phyloP scores from a whole-genome alignment of 2,329 filamentous ascomycete species.

The Pseudomassariella vexata region DNA sequence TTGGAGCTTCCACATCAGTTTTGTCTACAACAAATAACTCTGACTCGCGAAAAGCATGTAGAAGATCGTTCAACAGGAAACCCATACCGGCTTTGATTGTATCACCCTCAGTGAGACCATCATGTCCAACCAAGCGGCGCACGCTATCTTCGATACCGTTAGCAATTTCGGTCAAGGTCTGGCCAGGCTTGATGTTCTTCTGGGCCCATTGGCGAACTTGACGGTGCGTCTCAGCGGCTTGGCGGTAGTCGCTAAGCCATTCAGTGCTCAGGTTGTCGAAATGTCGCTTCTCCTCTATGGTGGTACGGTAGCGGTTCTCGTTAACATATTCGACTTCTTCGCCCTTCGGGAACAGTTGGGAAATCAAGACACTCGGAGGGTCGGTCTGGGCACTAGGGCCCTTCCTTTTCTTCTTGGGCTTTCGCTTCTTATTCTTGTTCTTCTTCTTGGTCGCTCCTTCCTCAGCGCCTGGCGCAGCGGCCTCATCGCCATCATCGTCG shows the following conservation, averaged over 20 bases:
- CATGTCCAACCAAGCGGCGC: constrained; percentile 68
- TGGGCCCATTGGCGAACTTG: constrained; percentile 81
- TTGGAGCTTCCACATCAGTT: no score
- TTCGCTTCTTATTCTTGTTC: constrained; percentile 81
- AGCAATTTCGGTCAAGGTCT: constrained; percentile 74
- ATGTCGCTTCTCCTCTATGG: constrained; percentile 77
- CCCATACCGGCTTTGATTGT: constrained; percentile 74
- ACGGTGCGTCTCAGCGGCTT: constrained; percentile 77
- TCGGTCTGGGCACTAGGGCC: constrained; percentile 63
- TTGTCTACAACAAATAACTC: no score
- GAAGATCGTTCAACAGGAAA: no score
- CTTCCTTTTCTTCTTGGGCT: constrained; percentile 66
- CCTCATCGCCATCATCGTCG: constrained; percentile 47
- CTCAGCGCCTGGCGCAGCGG: constrained; percentile 27
- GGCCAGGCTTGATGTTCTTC: constrained; percentile 73
- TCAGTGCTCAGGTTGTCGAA: constrained; percentile 75
- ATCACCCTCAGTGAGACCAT: constrained; percentile 72
- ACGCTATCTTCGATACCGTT: constrained; percentile 84
- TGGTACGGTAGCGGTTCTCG: constrained; percentile 74
- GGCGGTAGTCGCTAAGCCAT: constrained; percentile 73
- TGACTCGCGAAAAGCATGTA: no score
- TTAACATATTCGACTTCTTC: constrained; percentile 72
- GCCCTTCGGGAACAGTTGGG: constrained; percentile 69
- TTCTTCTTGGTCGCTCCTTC: constrained; percentile 46
- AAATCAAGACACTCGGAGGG: constrained; percentile 68